These are phyloP conservation scores for Coemansia pectinata DNA, from an alignment of 192 early-diverging fungal genomes.

Conservation along the genomic window DNA sequence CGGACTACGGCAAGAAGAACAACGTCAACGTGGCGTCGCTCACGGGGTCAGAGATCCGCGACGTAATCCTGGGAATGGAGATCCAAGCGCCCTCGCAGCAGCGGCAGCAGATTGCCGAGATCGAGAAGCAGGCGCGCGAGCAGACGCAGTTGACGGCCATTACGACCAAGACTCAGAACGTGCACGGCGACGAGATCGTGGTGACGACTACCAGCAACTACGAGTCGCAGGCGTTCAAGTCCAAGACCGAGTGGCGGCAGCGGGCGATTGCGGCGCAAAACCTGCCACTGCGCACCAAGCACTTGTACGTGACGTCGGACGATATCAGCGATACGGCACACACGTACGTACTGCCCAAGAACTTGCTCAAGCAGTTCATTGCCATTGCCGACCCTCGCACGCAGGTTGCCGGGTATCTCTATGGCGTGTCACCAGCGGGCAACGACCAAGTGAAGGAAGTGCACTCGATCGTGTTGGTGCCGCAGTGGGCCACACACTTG, in stretches of 20 bases:
- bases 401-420: conserved; percentile 94
- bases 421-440: conserved; percentile 86
- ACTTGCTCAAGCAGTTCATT: conserved; percentile 96
- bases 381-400: conserved; percentile 91
- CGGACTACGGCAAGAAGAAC: conserved; percentile 99
- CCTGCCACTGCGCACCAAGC: conserved; percentile 90
- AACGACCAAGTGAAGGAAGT: conserved; percentile 96
- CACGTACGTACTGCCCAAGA: conserved; percentile 98
- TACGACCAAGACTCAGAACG: conserved; percentile 95
- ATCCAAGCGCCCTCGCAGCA: conserved; percentile 95
- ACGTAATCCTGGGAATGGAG: conserved; percentile 99
- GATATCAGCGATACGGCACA: conserved; percentile 94
- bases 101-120: conserved; percentile 97
- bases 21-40: conserved; percentile 97
- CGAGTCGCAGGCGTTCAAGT: conserved; percentile 95
- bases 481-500: conserved; percentile 97
- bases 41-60: conserved; percentile 95
- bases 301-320: conserved; percentile 95
- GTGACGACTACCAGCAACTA: conserved; percentile 97
- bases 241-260: conserved; percentile 98
- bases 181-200: conserved; percentile 97
- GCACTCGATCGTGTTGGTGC: conserved; percentile 89
- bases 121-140: conserved; percentile 93
- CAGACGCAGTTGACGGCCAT: conserved; percentile 93
- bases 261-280: conserved; percentile 97